Evolutionary conservation across 1,139 yeast species (phyloP).

Genomic region (Magnusiomyces magnusii): DNA sequence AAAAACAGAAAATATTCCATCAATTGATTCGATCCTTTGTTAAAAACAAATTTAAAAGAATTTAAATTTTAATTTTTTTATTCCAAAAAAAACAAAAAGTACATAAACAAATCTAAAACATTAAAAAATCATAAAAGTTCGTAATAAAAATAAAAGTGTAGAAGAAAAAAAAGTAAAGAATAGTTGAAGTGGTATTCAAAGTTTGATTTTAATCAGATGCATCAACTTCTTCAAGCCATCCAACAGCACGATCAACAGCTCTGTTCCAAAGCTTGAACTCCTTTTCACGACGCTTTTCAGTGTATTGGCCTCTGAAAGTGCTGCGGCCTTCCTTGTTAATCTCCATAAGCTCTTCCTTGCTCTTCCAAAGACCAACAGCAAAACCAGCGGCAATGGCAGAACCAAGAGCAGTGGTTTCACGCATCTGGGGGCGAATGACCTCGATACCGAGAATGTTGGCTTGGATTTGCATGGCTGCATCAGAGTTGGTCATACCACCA

Average conservation of each 20-base stretch:
- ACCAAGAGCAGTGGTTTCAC: conserved; percentile 93
- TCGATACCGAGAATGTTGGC: conserved; percentile 83
- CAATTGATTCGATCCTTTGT: too few relatives aligned
- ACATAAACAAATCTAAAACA: not conserved
- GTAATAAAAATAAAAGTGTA: not conserved
- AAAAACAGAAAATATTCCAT: too few relatives aligned
- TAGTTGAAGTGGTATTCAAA: not conserved
- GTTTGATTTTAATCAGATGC: not conserved
- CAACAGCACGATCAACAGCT: conserved; percentile 68
- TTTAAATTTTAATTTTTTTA: not conserved
- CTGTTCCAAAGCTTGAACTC: conserved; percentile 75
- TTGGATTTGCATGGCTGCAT: conserved; percentile 90
- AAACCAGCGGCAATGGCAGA: conserved; percentile 96
- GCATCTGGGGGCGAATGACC: conserved; percentile 70
- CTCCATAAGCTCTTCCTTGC: conserved; percentile 53
- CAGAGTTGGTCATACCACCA: conserved; percentile 93
- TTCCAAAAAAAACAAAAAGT: not conserved
- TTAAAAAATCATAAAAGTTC: not conserved
- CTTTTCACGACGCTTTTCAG: conserved; percentile 53
- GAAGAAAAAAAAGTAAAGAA: not conserved
- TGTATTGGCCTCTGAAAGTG: conserved; percentile 53
- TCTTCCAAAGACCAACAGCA: conserved; percentile 69
- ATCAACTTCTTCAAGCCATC: conserved; percentile 49
- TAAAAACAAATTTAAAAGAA: too few relatives aligned
- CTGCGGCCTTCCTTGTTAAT: conserved; percentile 35